Conservation (phyloP, 1,284 basidiomycete species). For the Cryptococcus sp. region DNA sequence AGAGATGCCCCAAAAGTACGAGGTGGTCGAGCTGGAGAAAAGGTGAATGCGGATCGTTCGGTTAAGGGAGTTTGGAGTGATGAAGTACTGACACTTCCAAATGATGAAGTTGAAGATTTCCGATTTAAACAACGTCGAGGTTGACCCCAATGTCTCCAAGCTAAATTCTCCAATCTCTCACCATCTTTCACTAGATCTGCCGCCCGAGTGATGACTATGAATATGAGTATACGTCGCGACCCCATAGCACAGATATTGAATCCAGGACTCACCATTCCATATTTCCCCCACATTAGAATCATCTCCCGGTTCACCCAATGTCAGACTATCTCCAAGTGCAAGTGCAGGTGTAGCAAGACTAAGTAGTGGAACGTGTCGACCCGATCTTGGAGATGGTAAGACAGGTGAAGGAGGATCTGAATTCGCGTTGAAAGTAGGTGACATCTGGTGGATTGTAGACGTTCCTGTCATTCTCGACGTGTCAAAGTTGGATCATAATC, state of each 20-base stretch:
- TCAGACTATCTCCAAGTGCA: constrained; percentile 23
- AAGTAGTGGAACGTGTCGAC: constrained; percentile 15
- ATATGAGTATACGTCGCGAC: too few species aligned
- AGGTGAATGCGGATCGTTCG: constrained; percentile 7
- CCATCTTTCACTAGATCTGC: constrained; percentile 45
- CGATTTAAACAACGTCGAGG: constrained; percentile 6
- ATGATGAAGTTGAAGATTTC: constrained; percentile 21
- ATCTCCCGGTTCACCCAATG: constrained; percentile 25
- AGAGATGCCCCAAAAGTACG: constrained; percentile 36
- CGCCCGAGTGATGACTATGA: constrained; percentile 36
- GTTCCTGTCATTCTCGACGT: too few species aligned
- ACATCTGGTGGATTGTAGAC: too few species aligned
- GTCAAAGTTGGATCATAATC: too few species aligned
- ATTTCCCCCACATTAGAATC: constrained; percentile 29
- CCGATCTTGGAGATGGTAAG: not conserved
- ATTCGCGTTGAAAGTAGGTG: too few species aligned
- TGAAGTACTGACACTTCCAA: constrained; percentile 20
- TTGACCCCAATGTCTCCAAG: constrained; percentile 40
- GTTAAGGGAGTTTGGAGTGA: constrained; percentile 27
- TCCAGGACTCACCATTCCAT: constrained; percentile 28
- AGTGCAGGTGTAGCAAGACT: constrained; percentile 29
- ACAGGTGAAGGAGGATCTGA: not conserved
- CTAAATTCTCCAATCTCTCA: constrained; percentile 40
- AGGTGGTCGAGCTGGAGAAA: constrained; percentile 6
- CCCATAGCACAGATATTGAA: not conserved